phyloP scores from a whole-genome alignment of 2,329 filamentous ascomycete species.

The Microdochium bolleyi region DNA sequence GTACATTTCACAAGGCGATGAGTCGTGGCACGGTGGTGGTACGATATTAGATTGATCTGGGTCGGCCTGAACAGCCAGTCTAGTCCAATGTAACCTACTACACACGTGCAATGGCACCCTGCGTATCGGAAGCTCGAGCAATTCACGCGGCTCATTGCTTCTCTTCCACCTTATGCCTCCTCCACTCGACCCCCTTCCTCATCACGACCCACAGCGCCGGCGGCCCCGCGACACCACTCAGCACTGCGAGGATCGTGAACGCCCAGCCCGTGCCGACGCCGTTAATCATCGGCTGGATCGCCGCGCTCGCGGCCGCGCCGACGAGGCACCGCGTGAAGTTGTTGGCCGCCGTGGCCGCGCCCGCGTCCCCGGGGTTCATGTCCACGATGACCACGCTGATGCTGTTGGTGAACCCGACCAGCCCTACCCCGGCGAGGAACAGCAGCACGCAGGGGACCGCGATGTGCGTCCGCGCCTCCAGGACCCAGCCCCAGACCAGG shows the following conservation, averaged over 20 bases:
- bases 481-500: constrained; percentile 26
- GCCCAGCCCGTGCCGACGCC: constrained; percentile 32
- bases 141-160: constrained; percentile 3
- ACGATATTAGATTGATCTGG: no score
- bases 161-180: constrained; percentile 7
- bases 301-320: constrained; percentile 31
- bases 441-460: constrained; percentile 25
- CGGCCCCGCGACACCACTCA: constrained; percentile 16
- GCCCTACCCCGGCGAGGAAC: constrained; percentile 22
- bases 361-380: constrained; percentile 30
- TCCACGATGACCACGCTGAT: constrained; percentile 35
- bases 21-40: no score
- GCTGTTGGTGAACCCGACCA: constrained; percentile 33
- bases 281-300: constrained; percentile 31
- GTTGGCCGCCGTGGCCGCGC: constrained; percentile 33
- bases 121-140: no score
- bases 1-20: no score
- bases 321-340: constrained; percentile 36
- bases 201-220: constrained; percentile 23
- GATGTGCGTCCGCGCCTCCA: constrained; percentile 20
- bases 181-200: constrained; percentile 15
- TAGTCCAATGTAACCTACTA: no score
- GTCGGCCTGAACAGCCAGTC: no score
- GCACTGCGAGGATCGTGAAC: constrained; percentile 25
- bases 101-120: no score